These are phyloP conservation scores for Globisporangium heterothallicum DNA, from an alignment of 352 stramenopile genomes.

Conservation along the genomic window DNA sequence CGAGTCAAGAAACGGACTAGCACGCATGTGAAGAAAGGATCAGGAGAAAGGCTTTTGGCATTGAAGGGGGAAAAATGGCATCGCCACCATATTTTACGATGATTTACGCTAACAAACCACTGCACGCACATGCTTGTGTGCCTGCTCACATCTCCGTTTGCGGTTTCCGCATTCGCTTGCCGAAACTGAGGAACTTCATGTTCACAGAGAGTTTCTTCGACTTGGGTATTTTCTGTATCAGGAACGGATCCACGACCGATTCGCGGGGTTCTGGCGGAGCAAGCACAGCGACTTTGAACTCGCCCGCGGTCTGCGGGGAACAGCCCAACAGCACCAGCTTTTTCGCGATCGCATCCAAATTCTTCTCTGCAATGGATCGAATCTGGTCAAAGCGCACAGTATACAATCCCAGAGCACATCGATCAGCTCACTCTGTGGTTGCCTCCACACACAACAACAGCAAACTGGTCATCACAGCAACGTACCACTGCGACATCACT, in stretches of 20 bases:
- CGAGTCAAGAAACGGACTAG: too few relatives aligned
- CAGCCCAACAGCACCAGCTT: conserved; percentile 46
- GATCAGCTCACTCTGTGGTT: conserved; percentile 3
- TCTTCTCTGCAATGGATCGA: conserved; percentile 61
- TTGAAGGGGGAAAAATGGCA: too few relatives aligned
- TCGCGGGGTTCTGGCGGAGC: conserved; percentile 12
- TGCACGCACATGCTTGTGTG: neutral
- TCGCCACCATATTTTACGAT: too few relatives aligned
- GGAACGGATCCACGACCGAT: conserved; percentile 14
- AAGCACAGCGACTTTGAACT: conserved; percentile 51
- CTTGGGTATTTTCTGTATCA: conserved; percentile 41
- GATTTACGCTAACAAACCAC: too few relatives aligned
- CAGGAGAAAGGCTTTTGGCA: too few relatives aligned
- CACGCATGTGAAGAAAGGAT: too few relatives aligned
- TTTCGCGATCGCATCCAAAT: conserved; percentile 65
- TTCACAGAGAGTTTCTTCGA: conserved; percentile 71
- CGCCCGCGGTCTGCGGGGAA: conserved; percentile 31
- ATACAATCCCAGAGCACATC: neutral
- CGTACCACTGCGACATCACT: conserved; percentile 50
- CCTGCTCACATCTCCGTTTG: conserved; percentile 23
- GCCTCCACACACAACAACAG: neutral
- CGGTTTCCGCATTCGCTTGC: conserved; percentile 46
- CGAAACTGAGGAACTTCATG: conserved; percentile 75
- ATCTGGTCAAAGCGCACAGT: conserved; percentile 29
- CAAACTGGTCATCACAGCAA: too few relatives aligned